phyloP scores from a whole-genome alignment of 345 rosid genomes.

The Boechera retrofracta region DNA sequence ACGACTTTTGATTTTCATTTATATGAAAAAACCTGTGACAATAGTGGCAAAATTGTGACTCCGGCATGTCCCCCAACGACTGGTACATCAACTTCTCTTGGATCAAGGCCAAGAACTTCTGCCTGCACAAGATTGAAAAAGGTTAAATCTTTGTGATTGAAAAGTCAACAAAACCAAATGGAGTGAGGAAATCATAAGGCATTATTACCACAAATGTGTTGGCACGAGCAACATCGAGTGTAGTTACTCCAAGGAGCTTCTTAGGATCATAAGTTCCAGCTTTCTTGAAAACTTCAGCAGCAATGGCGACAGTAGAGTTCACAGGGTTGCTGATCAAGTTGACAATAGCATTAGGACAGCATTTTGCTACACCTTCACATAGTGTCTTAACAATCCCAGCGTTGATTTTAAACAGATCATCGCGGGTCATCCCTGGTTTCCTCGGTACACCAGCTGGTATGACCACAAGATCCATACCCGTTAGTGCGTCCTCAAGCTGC shows the following conservation, averaged over 20 bases:
- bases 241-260: conserved; percentile 82
- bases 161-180: conserved; percentile 13
- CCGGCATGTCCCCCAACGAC: conserved; percentile 98
- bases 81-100: conserved; percentile 92
- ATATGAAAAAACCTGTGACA: conserved; percentile 71
- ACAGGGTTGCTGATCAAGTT: conserved; percentile 91
- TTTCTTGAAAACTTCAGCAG: conserved; percentile 86
- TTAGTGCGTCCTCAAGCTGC: conserved; percentile 75
- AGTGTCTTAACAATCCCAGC: conserved; percentile 90
- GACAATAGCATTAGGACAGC: conserved; percentile 77
- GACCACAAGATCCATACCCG: conserved; percentile 85
- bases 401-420: conserved; percentile 87
- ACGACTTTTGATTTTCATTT: neutral
- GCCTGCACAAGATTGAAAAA: conserved; percentile 60
- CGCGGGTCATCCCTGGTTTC: conserved; percentile 92
- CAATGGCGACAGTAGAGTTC: conserved; percentile 85
- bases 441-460: conserved; percentile 91
- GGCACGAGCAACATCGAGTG: conserved; percentile 86
- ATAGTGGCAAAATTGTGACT: conserved; percentile 90
- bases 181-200: neutral
- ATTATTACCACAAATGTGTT: conserved; percentile 78
- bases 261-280: conserved; percentile 82
- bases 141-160: conserved; percentile 15
- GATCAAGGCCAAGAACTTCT: conserved; percentile 95
- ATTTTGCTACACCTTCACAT: conserved; percentile 71